Evolutionary conservation across 1,139 yeast species (phyloP).

Genomic region (Blastobotrys capitulatus): DNA sequence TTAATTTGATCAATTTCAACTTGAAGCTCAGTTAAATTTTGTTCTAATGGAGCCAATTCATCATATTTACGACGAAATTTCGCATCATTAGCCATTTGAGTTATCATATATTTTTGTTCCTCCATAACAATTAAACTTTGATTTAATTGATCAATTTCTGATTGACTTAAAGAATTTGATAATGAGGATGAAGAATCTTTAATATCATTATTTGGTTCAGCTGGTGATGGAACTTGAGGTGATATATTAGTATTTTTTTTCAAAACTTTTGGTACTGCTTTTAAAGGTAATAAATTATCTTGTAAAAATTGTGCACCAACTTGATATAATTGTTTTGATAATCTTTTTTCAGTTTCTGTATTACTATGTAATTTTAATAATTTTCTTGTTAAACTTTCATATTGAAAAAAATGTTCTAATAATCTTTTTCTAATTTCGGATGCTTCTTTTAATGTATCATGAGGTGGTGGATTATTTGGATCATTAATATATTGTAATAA

Average conservation of each 20-base stretch:
- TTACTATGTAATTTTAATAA: conserved; percentile 31
- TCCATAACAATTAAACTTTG: conserved; percentile 82
- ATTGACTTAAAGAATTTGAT: conserved; percentile 1
- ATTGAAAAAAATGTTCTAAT: conserved; percentile 41
- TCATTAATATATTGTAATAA: conserved; percentile 33
- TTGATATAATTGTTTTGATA: conserved; percentile 43
- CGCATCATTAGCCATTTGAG: conserved; percentile 54
- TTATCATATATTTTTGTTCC: conserved; percentile 73
- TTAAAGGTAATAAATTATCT: conserved; percentile 49
- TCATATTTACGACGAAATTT: conserved; percentile 71
- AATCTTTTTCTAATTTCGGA: conserved; percentile 39
- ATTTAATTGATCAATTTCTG: conserved; percentile 39
- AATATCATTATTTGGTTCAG: background rate
- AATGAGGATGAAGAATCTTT: background rate
- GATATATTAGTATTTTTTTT: conserved; percentile 23
- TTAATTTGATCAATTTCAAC: conserved; percentile 48
- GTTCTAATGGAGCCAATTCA: conserved; percentile 58
- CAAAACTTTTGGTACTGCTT: conserved; percentile 42
- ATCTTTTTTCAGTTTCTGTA: conserved; percentile 37
- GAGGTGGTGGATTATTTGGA: conserved; percentile 30
- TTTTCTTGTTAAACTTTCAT: conserved; percentile 41
- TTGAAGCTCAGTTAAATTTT: conserved; percentile 54
- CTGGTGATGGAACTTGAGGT: conserved; percentile 6
- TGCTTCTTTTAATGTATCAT: conserved; percentile 34
- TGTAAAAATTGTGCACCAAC: conserved; percentile 48